Conservation (phyloP, 108 stramenopile species). For the Discostella stelligeroides region DNA sequence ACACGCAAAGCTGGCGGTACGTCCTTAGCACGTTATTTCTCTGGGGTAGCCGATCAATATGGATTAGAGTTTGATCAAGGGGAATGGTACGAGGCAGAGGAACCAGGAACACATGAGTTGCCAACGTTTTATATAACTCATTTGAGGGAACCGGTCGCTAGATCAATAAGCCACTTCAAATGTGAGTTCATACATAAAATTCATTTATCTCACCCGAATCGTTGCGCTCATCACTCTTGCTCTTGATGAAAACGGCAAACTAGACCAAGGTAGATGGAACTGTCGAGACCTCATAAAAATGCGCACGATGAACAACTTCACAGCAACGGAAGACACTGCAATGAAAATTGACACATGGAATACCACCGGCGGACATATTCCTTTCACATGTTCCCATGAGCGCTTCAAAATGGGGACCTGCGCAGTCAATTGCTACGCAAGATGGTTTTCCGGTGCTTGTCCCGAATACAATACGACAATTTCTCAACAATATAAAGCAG, state of each 20-base stretch:
- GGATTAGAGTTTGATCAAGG: conserved; percentile 23
- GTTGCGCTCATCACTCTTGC: neutral
- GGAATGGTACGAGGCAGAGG: conserved; percentile 25
- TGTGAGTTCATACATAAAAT: conserved; percentile 17
- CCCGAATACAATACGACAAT: conserved; percentile 26
- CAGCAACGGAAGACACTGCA: conserved; percentile 33
- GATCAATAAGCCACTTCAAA: conserved; percentile 45
- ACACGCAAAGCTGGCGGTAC: conserved; percentile 23
- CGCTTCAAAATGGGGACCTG: conserved; percentile 34
- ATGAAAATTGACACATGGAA: conserved; percentile 33
- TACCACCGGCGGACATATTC: conserved; percentile 21
- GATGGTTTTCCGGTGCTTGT: conserved; percentile 44
- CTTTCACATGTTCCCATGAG: neutral
- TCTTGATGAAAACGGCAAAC: neutral
- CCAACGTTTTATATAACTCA: conserved; percentile 44
- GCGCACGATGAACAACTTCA: neutral
- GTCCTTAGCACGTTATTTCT: conserved; percentile 19
- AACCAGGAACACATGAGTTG: conserved; percentile 28
- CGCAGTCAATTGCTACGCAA: conserved; percentile 49
- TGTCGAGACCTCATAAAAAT: conserved; percentile 25
- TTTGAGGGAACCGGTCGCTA: conserved; percentile 38
- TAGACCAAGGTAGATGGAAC: conserved; percentile 50
- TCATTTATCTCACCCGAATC: neutral
- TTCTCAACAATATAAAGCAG: conserved; percentile 21
- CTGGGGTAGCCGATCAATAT: conserved; percentile 32